Percentiles rank a stretch among this genome's conserved stretches.
phyloP scores from a whole-genome alignment of 2,329 filamentous ascomycete species.

The Alternaria angustiovoidea region DNA sequence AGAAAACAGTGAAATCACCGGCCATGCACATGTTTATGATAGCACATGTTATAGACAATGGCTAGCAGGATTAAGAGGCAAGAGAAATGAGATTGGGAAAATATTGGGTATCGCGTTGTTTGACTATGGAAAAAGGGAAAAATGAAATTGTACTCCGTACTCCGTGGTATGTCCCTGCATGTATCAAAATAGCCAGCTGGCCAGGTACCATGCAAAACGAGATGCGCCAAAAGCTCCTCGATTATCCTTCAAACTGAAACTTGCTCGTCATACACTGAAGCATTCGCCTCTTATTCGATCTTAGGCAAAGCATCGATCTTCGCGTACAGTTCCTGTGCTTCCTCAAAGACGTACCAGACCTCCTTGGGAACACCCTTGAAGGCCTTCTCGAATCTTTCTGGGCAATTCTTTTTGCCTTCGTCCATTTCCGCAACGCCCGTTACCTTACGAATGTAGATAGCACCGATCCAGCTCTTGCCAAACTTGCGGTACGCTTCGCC shows the following conservation, averaged over 20 bases:
- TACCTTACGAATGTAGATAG: slow-evolving; percentile 87
- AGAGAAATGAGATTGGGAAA: background rate
- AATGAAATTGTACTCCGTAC: background rate
- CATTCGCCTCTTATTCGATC: slow-evolving; percentile 18
- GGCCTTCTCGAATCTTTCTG: slow-evolving; percentile 79
- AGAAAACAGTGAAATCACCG: background rate
- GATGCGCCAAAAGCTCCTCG: background rate
- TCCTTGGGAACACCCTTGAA: slow-evolving; percentile 76
- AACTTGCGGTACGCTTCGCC: slow-evolving; percentile 75
- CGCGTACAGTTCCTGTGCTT: slow-evolving; percentile 70
- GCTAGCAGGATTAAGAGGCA: background rate
- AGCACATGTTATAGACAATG: background rate
- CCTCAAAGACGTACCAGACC: slow-evolving; percentile 83
- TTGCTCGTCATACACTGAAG: background rate
- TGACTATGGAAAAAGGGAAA: background rate
- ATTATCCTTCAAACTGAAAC: background rate
- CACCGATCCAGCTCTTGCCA: slow-evolving; percentile 77
- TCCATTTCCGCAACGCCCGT: slow-evolving; percentile 77
- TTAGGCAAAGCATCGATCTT: slow-evolving; percentile 44
- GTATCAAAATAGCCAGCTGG: background rate
- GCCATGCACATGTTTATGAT: background rate
- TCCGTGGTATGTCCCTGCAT: background rate
- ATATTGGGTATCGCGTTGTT: background rate
- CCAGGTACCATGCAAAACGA: slow-evolving; percentile 4
- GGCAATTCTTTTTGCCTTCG: slow-evolving; percentile 72